Percentiles rank a stretch among this genome's conserved stretches.
phyloP scores from a whole-genome alignment of 495 filamentous ascomycete species.

The Aspergillus cavernicola region DNA sequence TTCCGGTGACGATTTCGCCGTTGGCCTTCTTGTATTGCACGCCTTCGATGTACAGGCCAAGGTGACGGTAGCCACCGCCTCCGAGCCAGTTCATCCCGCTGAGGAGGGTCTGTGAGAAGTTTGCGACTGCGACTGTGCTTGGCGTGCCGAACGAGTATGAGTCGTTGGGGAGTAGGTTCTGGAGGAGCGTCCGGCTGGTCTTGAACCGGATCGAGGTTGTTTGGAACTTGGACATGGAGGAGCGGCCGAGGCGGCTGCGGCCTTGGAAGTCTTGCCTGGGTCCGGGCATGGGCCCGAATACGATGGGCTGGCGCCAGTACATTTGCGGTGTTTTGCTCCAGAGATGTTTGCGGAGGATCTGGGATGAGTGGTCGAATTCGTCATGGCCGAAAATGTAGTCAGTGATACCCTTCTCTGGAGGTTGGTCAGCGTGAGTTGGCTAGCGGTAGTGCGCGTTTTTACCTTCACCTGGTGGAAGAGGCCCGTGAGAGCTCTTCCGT shows the following conservation, averaged over 20 bases:
- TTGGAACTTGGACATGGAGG: slow-evolving; percentile 39
- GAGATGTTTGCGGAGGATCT: slow-evolving; percentile 44
- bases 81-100: slow-evolving; percentile 53
- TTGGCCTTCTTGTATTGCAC: slow-evolving; percentile 51
- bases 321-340: slow-evolving; percentile 38
- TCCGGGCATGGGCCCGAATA: slow-evolving; percentile 55
- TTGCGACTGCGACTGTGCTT: slow-evolving; percentile 48
- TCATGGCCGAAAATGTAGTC: slow-evolving; percentile 58
- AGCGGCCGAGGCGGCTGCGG: slow-evolving; percentile 19
- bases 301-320: slow-evolving; percentile 51
- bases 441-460: not conserved
- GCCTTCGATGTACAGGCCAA: slow-evolving; percentile 56
- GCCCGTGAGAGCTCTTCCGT: slow-evolving; percentile 26
- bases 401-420: slow-evolving; percentile 46
- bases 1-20: slow-evolving; percentile 43
- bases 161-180: slow-evolving; percentile 49
- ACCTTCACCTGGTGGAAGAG: slow-evolving; percentile 18
- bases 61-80: slow-evolving; percentile 50
- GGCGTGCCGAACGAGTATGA: slow-evolving; percentile 43
- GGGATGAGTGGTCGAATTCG: slow-evolving; percentile 51
- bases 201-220: slow-evolving; percentile 55
- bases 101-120: slow-evolving; percentile 45
- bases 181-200: slow-evolving; percentile 53
- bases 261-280: slow-evolving; percentile 42
- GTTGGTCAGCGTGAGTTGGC: not conserved